These are phyloP conservation scores for Takashimella koratensis DNA, from an alignment of 1,284 basidiomycete species.

Conservation along the genomic window DNA sequence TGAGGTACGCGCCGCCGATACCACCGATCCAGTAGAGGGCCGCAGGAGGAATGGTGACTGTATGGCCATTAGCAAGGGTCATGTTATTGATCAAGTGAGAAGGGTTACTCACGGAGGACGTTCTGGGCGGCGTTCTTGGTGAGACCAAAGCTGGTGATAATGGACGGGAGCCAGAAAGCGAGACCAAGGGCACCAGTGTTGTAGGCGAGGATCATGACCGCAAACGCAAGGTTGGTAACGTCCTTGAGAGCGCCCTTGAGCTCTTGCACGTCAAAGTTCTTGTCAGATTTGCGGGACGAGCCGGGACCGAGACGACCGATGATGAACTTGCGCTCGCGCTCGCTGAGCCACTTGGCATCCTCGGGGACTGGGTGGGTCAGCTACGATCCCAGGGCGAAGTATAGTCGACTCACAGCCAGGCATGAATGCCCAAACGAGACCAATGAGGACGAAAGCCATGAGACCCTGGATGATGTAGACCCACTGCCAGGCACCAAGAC, in stretches of 20 bases:
- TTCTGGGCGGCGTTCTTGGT: background rate
- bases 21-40: slow-evolving; percentile 2
- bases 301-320: background rate
- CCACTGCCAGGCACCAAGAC: slow-evolving; percentile 6
- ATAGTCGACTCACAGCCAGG: background rate
- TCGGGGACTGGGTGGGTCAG: background rate
- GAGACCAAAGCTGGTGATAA: slow-evolving; percentile 14
- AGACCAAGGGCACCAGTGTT: slow-evolving; percentile 13
- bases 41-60: slow-evolving; percentile 3
- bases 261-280: background rate
- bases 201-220: background rate
- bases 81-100: background rate
- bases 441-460: background rate
- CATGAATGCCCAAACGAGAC: background rate
- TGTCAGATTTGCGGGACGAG: background rate
- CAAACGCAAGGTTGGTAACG: background rate
- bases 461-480: background rate
- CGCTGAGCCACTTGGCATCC: background rate
- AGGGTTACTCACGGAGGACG: background rate
- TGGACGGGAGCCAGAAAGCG: slow-evolving; percentile 24
- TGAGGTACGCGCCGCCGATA: slow-evolving; percentile 2
- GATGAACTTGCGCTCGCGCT: background rate
- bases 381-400: background rate
- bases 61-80: background rate
- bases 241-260: background rate